Evolutionary conservation across 179 eudicot species (phyloP), one percentile per base, ranked within the genome.

Genomic region (Beta macrorhiza): DNA sequence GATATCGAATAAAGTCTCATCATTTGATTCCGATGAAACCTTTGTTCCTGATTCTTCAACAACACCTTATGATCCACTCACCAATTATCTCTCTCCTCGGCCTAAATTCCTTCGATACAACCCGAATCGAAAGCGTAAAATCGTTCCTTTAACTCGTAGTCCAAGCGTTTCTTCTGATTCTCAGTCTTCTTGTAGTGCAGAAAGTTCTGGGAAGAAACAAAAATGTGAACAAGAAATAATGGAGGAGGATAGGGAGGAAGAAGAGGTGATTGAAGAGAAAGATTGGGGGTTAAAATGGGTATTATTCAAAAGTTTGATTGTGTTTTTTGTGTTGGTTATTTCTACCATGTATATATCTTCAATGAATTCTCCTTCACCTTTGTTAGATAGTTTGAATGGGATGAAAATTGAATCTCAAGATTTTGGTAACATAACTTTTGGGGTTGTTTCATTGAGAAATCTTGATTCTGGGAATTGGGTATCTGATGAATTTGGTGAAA

Each of bases 1-100:
- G 51, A 3, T 10, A 5, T 32, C 52, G 1, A 67, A 77, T 1
- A 69, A 83, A 83, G n/a, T n/a, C 76, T 76, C 82, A 49, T n/a
- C 45, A 25, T 51, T 37, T 15, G 8, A 37, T 68, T 76, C 81
- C 7, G 51, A 80, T 19, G 73, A 56, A 49, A 9, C 42, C 5
- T 70, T 72, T 64, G 53, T 68, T 2, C 62, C 51, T 83, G 82
- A 73, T 64, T 69, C 72, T 49, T 58, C 19, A 42, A 29, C n/a
- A 63, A 6, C 13, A 13, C 86, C 84, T 58, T 84, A 84, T 81
- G 86, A 84, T 72, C 81, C 86, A 19, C 64, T 72, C 22, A 81
- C 81, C 8, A 84, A 84, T 67, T 84, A 84, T 58, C 83, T 84
- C 49, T 84, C 86, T 17, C 86, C 86, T 64, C 44, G 86, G 8